Evolutionary conservation across 768 basidiomycete genomes (phyloP).

Genomic region (Xanthoconium purpureum): DNA sequence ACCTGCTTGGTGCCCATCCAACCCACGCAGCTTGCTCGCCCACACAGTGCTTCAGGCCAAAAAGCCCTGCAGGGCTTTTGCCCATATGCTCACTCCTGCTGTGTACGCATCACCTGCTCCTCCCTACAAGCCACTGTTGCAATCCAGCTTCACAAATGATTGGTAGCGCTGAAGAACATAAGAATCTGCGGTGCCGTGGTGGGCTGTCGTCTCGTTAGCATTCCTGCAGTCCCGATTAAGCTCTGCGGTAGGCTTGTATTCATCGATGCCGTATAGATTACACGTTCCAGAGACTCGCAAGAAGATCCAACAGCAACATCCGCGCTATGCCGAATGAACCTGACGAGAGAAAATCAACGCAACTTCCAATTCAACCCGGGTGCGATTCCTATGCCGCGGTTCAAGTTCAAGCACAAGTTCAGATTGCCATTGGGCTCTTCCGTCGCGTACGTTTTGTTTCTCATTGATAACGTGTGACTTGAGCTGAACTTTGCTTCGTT

Average conservation of each 20-base stretch:
- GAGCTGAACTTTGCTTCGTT: not conserved
- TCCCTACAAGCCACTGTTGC: too few species aligned
- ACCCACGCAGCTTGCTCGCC: too few species aligned
- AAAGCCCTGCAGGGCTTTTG: too few species aligned
- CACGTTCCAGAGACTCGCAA: constrained; percentile 3
- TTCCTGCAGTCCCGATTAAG: not conserved
- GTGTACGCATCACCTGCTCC: too few species aligned
- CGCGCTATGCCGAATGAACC: constrained; percentile 26
- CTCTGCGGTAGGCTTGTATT: not conserved
- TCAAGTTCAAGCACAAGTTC: constrained; percentile 15
- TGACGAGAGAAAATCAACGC: constrained; percentile 28
- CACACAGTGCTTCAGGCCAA: too few species aligned
- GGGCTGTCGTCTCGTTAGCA: not conserved
- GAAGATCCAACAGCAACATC: constrained; percentile 15
- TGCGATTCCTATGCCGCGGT: constrained; percentile 23
- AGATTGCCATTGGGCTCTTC: constrained; percentile 18
- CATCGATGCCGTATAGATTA: not conserved
- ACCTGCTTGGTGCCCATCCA: too few species aligned
- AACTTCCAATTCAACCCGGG: constrained; percentile 24
- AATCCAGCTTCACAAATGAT: too few species aligned
- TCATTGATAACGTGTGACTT: too few species aligned
- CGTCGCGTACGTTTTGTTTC: too few species aligned
- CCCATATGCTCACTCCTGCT: too few species aligned
- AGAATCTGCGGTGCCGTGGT: not conserved
- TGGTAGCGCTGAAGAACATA: not conserved